phyloP scores from a whole-genome alignment of 371 early-diverging fungal genomes.

The Apophysomyces variabilis region DNA sequence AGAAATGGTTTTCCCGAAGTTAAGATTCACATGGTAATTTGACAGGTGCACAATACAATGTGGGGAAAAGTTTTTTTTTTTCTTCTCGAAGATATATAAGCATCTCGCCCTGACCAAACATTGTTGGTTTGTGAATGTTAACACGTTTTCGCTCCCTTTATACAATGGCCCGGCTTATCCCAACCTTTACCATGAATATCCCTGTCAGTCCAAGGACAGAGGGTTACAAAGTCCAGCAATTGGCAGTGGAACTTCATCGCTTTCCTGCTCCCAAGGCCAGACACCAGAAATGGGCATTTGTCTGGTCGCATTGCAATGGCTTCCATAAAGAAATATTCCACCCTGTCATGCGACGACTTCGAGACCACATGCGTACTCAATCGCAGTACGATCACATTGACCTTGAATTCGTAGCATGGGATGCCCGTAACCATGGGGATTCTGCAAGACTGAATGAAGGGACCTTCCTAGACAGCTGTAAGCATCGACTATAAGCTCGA shows the following conservation, averaged over 20 bases:
- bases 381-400: slow-evolving; percentile 30
- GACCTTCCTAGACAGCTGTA: slow-evolving; percentile 31
- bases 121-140: too few species aligned
- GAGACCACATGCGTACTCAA: slow-evolving; percentile 20
- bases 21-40: too few species aligned
- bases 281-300: slow-evolving; percentile 27
- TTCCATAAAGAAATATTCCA: slow-evolving; percentile 47
- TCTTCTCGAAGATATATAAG: too few species aligned
- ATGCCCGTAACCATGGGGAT: slow-evolving; percentile 53
- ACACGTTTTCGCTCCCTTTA: neutral
- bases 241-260: slow-evolving; percentile 38
- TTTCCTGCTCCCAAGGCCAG: slow-evolving; percentile 23
- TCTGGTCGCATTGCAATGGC: slow-evolving; percentile 50
- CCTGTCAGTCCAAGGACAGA: slow-evolving; percentile 29
- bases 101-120: too few species aligned
- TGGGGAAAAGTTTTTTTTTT: too few species aligned
- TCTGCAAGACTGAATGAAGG: slow-evolving; percentile 45
- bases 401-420: slow-evolving; percentile 39
- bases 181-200: slow-evolving; percentile 17
- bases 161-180: slow-evolving; percentile 18
- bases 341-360: slow-evolving; percentile 37
- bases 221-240: slow-evolving; percentile 29
- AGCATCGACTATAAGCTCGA: neutral
- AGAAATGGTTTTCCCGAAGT: too few species aligned
- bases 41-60: too few species aligned